A percentile compares a stretch with the other conserved stretches of the same genome.
Conservation (phyloP, 1,284 basidiomycete species). For the Schizopora paradoxa region DNA sequence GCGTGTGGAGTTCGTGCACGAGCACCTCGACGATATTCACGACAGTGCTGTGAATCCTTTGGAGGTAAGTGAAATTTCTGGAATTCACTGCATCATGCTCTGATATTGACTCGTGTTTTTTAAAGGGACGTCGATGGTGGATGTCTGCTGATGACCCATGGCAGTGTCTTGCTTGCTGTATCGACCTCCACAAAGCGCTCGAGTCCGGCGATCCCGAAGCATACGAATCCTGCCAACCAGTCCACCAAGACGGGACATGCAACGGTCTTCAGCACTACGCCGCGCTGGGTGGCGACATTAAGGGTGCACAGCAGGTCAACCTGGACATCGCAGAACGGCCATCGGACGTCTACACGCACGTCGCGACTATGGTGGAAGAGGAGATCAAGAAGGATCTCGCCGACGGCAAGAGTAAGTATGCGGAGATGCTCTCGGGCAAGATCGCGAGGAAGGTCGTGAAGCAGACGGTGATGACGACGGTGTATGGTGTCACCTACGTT, state of each 20-base stretch:
- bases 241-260: slow-evolving; percentile 98
- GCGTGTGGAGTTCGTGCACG: slow-evolving; percentile 74
- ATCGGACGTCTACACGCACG: slow-evolving; percentile 93
- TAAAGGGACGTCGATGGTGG: slow-evolving; percentile 81
- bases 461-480: slow-evolving; percentile 99
- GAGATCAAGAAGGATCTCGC: slow-evolving; percentile 45
- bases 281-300: slow-evolving; percentile 88
- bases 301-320: slow-evolving; percentile 93
- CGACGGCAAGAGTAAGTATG: slow-evolving; percentile 51
- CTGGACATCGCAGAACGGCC: slow-evolving; percentile 82
- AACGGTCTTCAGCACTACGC: slow-evolving; percentile 99
- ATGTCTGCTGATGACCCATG: slow-evolving; percentile 90
- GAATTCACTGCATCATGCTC: not conserved
- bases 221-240: slow-evolving; percentile 77
- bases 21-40: slow-evolving; percentile 72
- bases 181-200: slow-evolving; percentile 79
- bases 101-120: slow-evolving; percentile 3
- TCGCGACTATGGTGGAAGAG: slow-evolving; percentile 78
- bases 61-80: slow-evolving; percentile 39
- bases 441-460: slow-evolving; percentile 95
- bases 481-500: slow-evolving; percentile 96
- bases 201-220: slow-evolving; percentile 67
- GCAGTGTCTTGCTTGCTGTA: slow-evolving; percentile 93
- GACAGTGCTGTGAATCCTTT: slow-evolving; percentile 88
- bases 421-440: slow-evolving; percentile 70